Evolutionary conservation across 2,329 filamentous ascomycete species (phyloP).

Genomic region (Ceratocystis variospora): DNA sequence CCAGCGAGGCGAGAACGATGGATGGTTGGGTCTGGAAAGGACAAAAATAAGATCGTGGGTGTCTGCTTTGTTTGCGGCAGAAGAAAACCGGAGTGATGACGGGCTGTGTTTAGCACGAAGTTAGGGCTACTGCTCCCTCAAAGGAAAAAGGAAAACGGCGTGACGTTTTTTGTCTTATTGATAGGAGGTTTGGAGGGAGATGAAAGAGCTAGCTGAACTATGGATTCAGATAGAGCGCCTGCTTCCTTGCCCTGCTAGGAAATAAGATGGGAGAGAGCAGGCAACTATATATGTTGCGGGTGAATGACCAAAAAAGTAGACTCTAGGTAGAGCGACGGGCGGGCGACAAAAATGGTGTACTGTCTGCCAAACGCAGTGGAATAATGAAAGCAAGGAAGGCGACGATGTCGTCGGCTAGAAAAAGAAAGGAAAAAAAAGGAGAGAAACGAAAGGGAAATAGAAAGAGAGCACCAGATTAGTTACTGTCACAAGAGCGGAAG

Average conservation of each 20-base stretch:
- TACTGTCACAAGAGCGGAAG: neutral
- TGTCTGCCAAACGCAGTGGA: neutral
- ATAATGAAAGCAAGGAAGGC: neutral
- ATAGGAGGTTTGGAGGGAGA: neutral
- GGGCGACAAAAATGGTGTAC: neutral
- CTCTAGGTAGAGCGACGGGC: neutral
- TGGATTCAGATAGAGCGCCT: neutral
- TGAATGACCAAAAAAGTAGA: neutral
- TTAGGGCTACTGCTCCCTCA: neutral
- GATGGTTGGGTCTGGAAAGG: neutral
- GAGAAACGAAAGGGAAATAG: neutral
- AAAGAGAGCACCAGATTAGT: neutral
- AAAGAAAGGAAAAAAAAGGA: neutral
- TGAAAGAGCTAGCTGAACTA: neutral
- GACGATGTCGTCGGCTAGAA: neutral
- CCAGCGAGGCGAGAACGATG: too few species aligned
- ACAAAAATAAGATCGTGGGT: neutral
- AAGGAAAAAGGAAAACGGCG: neutral
- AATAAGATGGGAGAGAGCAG: neutral
- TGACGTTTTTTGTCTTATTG: neutral
- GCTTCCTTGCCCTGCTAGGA: neutral
- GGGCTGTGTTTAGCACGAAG: too few species aligned
- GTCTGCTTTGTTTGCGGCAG: neutral
- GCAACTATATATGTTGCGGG: neutral
- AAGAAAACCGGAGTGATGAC: neutral